Evolutionary conservation across 306 rosid species (phyloP), one percentile per base, ranked within the genome.

Genomic region (Elaeagnus macrophylla): DNA sequence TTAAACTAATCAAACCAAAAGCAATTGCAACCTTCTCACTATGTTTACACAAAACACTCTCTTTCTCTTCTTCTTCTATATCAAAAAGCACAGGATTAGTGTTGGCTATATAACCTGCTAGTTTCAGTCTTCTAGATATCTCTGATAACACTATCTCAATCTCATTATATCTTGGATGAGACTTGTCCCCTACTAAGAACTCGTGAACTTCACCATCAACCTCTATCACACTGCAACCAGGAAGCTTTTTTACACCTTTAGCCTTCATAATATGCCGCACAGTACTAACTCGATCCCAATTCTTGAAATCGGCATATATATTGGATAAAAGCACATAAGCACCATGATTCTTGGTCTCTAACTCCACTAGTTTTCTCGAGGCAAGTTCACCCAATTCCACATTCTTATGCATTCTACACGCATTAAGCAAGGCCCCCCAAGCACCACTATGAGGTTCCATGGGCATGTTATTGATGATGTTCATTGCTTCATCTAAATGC

Each of bases 221-320:
- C 65, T 81, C 85, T 36, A 84, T 69, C 48, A 81, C 85, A 62
- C 75, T 81, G 45, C 94, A 85, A 40, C 89, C 86, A 39, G 89
- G 86, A 18, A 62, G 74, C 76, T 84, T 85, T 51, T 54, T 74
- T 45, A 79, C 73, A 39, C 84, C 77, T 45, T 54, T 78, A 1
- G 63, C 72, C 60, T 72, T 81, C 89, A 84, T 84, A 10, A 14
- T 37, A 37, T 67, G 62, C 12, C 83, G 48, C 63, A 79, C 68
- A 35, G 40, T 70, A 54, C 61, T 53, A 51, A 72, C 80, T 46
- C 56, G 50, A 6, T 79, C 84, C 78, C 81, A 81, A 41, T 74
- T 69, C 75, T 67, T 67, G 9, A 70, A 47, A 63, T 84, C 86
- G 3, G 86, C 89, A 55, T 79, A 70, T 42, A 85, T 81, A 47